Evolutionary conservation across 2,329 filamentous ascomycete species (phyloP).

Genomic region (Botrytis paeoniae): DNA sequence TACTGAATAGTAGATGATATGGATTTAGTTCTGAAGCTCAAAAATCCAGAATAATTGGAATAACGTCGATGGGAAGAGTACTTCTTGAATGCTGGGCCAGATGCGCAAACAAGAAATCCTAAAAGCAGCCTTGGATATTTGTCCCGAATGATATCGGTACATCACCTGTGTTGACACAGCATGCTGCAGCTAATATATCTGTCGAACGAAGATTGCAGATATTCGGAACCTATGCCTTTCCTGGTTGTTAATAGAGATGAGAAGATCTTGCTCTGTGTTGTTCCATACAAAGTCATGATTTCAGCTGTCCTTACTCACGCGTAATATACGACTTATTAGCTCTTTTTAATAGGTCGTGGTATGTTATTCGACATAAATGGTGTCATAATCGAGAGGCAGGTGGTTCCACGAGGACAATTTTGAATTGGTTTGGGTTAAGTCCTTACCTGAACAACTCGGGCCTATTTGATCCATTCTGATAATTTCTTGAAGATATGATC

Average conservation of each 20-base stretch:
- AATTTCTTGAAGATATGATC: neutral
- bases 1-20: neutral
- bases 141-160: conserved; percentile 8
- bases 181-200: conserved; percentile 6
- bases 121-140: conserved; percentile 6
- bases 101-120: neutral
- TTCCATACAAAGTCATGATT: neutral
- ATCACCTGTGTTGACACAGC: neutral
- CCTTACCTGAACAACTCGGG: conserved; percentile 2
- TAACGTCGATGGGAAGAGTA: neutral
- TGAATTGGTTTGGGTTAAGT: neutral
- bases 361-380: neutral
- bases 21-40: neutral
- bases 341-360: neutral
- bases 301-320: neutral
- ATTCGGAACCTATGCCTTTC: conserved; percentile 10
- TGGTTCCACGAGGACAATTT: neutral
- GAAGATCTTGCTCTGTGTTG: neutral
- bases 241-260: conserved; percentile 13
- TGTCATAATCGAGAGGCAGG: neutral
- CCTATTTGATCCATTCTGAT: neutral
- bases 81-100: neutral
- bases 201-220: neutral
- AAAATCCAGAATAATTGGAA: neutral
- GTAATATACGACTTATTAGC: neutral